phyloP scores from a whole-genome alignment of 2,329 filamentous ascomycete genomes.

The Didymella exigua region DNA sequence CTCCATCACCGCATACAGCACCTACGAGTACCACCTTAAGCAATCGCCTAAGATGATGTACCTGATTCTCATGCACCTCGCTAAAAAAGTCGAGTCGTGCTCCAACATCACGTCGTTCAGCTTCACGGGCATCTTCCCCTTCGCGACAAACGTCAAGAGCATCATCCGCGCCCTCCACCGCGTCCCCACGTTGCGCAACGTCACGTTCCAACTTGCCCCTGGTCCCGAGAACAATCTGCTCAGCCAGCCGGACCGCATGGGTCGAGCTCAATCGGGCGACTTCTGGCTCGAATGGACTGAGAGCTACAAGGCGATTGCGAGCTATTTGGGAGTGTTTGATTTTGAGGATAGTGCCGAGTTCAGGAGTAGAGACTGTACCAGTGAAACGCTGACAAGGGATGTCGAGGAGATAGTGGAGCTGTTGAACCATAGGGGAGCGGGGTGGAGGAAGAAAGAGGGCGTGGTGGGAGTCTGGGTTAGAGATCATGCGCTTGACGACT shows the following conservation, averaged over 20 bases:
- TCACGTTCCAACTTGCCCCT: conserved; percentile 52
- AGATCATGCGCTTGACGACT: conserved; percentile 20
- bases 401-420: conserved; percentile 32
- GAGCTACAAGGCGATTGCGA: conserved; percentile 35
- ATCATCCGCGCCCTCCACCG: conserved; percentile 33
- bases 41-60: conserved; percentile 66
- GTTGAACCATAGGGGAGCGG: conserved; percentile 27
- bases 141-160: conserved; percentile 61
- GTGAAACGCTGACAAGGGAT: conserved; percentile 24
- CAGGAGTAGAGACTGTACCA: conserved; percentile 33
- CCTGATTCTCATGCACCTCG: conserved; percentile 49
- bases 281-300: conserved; percentile 48
- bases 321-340: conserved; percentile 30
- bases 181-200: conserved; percentile 38
- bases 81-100: conserved; percentile 31
- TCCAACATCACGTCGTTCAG: conserved; percentile 54
- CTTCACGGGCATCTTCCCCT: conserved; percentile 72
- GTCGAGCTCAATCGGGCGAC: conserved; percentile 51
- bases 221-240: conserved; percentile 48
- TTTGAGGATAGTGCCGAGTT: conserved; percentile 31
- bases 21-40: conserved; percentile 73
- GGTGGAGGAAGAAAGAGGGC: conserved; percentile 30
- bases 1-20: conserved; percentile 71
- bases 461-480: conserved; percentile 30
- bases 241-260: conserved; percentile 45